phyloP scores from a whole-genome alignment of 495 filamentous ascomycete genomes.

The Peziza echinospora region DNA sequence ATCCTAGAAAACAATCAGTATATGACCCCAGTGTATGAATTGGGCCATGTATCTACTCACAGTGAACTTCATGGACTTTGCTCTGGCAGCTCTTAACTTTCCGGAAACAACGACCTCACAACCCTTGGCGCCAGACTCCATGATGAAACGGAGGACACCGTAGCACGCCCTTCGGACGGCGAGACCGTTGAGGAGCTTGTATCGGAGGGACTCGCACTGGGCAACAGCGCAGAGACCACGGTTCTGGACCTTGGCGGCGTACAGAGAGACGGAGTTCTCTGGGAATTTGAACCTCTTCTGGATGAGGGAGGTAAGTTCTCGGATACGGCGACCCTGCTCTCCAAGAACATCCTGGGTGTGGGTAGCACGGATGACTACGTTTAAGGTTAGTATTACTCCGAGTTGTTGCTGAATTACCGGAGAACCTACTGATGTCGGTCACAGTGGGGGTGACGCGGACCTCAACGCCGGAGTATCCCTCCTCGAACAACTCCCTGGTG shows the following conservation, averaged over 20 bases:
- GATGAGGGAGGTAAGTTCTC: conserved; percentile 98
- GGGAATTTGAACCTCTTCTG: conserved; percentile 99
- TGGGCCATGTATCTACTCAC: conserved; percentile 27
- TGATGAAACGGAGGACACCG: conserved; percentile 98
- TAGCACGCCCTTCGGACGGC: conserved; percentile 96
- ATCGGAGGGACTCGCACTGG: conserved; percentile 98
- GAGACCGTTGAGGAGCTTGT: conserved; percentile 98
- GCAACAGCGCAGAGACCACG: conserved; percentile 97
- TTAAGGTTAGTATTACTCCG: conserved; percentile 1
- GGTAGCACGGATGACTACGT: conserved; percentile 80
- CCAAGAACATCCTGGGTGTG: conserved; percentile 99
- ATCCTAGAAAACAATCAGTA: conserved; percentile 32
- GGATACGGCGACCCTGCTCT: conserved; percentile 98
- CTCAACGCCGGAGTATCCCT: conserved; percentile 98
- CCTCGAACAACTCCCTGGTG: conserved; percentile 98
- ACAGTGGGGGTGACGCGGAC: conserved; percentile 98
- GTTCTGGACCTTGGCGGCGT: conserved; percentile 99
- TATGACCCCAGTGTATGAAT: not conserved
- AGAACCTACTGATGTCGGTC: conserved; percentile 77
- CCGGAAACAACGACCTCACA: conserved; percentile 98
- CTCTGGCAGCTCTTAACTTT: conserved; percentile 94
- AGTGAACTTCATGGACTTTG: conserved; percentile 99
- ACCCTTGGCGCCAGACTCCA: conserved; percentile 98
- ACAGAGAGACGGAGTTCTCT: conserved; percentile 98
- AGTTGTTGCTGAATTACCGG: not conserved